Percentiles rank a stretch among this genome's conserved stretches.
Evolutionary conservation across 768 basidiomycete species (phyloP).

Genomic region (Albatrellus ellisii): DNA sequence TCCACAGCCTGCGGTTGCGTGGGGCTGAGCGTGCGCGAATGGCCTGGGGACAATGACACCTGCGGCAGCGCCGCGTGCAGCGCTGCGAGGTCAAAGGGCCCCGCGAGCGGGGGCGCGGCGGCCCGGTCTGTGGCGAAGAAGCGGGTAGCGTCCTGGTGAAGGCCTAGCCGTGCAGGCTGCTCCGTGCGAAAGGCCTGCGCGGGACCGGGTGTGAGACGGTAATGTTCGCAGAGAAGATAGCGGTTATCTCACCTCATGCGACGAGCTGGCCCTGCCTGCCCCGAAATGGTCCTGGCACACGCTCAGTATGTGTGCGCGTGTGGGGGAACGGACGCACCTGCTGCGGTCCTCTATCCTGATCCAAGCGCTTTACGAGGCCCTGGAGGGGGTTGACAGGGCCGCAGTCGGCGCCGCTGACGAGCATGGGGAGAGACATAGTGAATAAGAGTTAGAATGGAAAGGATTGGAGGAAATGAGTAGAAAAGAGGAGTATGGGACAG

Average conservation of each 20-base stretch:
- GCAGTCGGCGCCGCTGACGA: slow-evolving; percentile 67
- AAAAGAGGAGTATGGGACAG: slow-evolving; percentile 8
- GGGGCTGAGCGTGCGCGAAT: slow-evolving; percentile 12
- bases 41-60: slow-evolving; percentile 13
- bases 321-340: slow-evolving; percentile 36
- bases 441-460: neutral
- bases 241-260: slow-evolving; percentile 37
- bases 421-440: slow-evolving; percentile 68
- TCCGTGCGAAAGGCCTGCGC: slow-evolving; percentile 7
- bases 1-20: slow-evolving; percentile 14
- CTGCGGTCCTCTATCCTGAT: slow-evolving; percentile 65
- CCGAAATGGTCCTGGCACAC: slow-evolving; percentile 56
- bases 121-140: slow-evolving; percentile 39
- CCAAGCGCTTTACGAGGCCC: slow-evolving; percentile 65
- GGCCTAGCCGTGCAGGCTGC: slow-evolving; percentile 21
- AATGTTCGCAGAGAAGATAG: neutral
- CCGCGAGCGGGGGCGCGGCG: slow-evolving; percentile 23
- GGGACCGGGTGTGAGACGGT: neutral
- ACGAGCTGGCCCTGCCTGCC: slow-evolving; percentile 43
- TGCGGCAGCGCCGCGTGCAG: slow-evolving; percentile 36
- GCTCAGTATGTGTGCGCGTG: neutral
- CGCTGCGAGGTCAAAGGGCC: slow-evolving; percentile 47
- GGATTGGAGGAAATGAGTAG: too few relatives aligned
- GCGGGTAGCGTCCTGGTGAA: slow-evolving; percentile 52
- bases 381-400: slow-evolving; percentile 80